Evolutionary conservation across 768 basidiomycete genomes (phyloP).

Genomic region (Boletus sp.): DNA sequence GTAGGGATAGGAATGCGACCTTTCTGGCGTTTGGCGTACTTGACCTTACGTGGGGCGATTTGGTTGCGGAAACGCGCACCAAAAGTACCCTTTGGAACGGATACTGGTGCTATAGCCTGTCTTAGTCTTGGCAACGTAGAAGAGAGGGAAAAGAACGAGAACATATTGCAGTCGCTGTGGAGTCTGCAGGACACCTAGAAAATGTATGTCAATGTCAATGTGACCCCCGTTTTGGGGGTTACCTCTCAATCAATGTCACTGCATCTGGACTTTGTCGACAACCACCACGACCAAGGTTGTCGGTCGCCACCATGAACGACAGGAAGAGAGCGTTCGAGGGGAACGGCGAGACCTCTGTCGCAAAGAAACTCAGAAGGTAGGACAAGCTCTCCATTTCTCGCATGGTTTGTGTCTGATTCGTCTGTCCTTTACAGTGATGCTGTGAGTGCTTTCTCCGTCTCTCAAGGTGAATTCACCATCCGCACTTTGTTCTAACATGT

Average conservation of each 20-base stretch:
- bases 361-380: slow-evolving; percentile 71
- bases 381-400: slow-evolving; percentile 17
- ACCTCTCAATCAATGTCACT: neutral
- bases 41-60: slow-evolving; percentile 81
- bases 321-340: slow-evolving; percentile 62
- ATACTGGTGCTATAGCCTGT: slow-evolving; percentile 9
- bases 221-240: slow-evolving; percentile 24
- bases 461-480: slow-evolving; percentile 71
- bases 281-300: neutral
- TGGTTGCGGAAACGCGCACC: slow-evolving; percentile 46
- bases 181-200: neutral
- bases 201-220: neutral
- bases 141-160: slow-evolving; percentile 16
- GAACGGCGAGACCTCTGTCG: slow-evolving; percentile 43
- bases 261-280: neutral
- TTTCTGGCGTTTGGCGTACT: slow-evolving; percentile 88
- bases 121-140: neutral
- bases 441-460: slow-evolving; percentile 53
- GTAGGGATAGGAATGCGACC: slow-evolving; percentile 81
- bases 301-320: slow-evolving; percentile 54
- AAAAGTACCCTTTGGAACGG: slow-evolving; percentile 14
- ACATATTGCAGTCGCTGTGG: slow-evolving; percentile 13
- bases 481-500: slow-evolving; percentile 53
- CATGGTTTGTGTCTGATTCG: slow-evolving; percentile 3
- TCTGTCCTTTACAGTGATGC: slow-evolving; percentile 47